Base-by-base conservation (phyloP, 140 eudicot species). In the Anethum foeniculum region DNA sequence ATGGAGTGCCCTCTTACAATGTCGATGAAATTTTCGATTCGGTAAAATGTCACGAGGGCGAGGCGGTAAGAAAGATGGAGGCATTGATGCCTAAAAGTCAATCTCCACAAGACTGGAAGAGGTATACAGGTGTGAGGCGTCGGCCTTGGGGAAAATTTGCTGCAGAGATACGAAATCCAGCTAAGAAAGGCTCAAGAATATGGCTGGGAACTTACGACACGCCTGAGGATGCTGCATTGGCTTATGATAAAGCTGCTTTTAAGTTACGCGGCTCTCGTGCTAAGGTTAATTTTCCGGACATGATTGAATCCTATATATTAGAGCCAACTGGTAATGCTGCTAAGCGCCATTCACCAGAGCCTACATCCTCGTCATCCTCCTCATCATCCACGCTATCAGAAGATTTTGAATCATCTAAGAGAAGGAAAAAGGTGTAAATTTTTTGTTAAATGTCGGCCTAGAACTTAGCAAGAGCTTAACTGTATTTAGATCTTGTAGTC, bases 171-270 rank as follows among this genome's bases (percentile, higher is more conserved):
- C 25, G 69, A n/a, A 62, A 62, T 62, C 69, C 69, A 9, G 69
- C 69, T 11, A 62, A 62, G 69, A 62, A 25, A 11, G 69, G 69
- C 2, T 62, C 34, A 1, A 62, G 69, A 27, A 62, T 62, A 10
- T 62, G 69, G 69, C 10, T 62, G 16, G 69, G 69, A 11, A 62
- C 69, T 10, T 62, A 25, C 4, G 69, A 62, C 34, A 62, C 14
- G 13, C 69, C 69, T 11, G 69, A 62, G 18, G 69, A 25, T 62
- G 69, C 69, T 62, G 69, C 69, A 62, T 62, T 62, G 69, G 69
- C 69, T 10, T 62, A 62, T 25, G 69, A 62, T 9, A 62, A 62
- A 25, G 69, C 69, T 25, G 69, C 69, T 10, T 62, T 62, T 11
- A 62, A 11, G 5, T 25, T 62, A 62, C 69, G 69, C 16, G 69